Percentiles rank a stretch among this genome's conserved stretches.
phyloP scores from a whole-genome alignment of 768 basidiomycete species.

The Paxillus involutus region DNA sequence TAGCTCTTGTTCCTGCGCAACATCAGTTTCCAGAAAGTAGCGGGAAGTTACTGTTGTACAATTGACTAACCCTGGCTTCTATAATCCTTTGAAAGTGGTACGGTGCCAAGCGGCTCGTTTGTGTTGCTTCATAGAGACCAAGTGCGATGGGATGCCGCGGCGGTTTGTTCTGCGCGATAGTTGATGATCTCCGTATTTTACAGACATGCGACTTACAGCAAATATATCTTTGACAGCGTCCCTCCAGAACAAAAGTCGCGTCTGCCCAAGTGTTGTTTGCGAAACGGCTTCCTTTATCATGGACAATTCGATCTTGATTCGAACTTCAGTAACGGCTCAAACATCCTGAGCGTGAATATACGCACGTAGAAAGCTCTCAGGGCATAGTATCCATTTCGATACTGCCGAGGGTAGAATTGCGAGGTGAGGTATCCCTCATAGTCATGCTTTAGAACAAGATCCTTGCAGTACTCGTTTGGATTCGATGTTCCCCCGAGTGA shows the following conservation, averaged over 20 bases:
- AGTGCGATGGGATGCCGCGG: slow-evolving; percentile 81
- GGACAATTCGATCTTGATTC: slow-evolving; percentile 69
- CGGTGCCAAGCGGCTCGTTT: slow-evolving; percentile 49
- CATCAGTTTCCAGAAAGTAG: slow-evolving; percentile 20
- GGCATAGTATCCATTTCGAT: slow-evolving; percentile 70
- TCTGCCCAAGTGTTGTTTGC: slow-evolving; percentile 71
- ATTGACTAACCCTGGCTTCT: slow-evolving; percentile 69
- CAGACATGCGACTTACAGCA: slow-evolving; percentile 46
- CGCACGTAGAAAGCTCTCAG: slow-evolving; percentile 83
- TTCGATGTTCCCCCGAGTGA: slow-evolving; percentile 29
- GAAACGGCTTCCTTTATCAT: slow-evolving; percentile 76
- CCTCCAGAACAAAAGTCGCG: slow-evolving; percentile 87
- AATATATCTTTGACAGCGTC: slow-evolving; percentile 70
- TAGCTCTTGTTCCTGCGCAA: slow-evolving; percentile 61
- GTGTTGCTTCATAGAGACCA: slow-evolving; percentile 60
- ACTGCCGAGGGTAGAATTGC: slow-evolving; percentile 67
- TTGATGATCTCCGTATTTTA: slow-evolving; percentile 10
- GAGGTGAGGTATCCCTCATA: slow-evolving; percentile 76
- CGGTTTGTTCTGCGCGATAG: slow-evolving; percentile 58
- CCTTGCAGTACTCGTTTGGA: slow-evolving; percentile 64
- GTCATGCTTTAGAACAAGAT: slow-evolving; percentile 75
- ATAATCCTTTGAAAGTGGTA: slow-evolving; percentile 85
- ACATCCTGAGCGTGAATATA: slow-evolving; percentile 12
- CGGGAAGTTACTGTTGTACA: not conserved
- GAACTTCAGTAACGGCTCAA: slow-evolving; percentile 5